phyloP scores from a whole-genome alignment of 192 early-diverging fungal species.

The Dimargaris cristalligena region DNA sequence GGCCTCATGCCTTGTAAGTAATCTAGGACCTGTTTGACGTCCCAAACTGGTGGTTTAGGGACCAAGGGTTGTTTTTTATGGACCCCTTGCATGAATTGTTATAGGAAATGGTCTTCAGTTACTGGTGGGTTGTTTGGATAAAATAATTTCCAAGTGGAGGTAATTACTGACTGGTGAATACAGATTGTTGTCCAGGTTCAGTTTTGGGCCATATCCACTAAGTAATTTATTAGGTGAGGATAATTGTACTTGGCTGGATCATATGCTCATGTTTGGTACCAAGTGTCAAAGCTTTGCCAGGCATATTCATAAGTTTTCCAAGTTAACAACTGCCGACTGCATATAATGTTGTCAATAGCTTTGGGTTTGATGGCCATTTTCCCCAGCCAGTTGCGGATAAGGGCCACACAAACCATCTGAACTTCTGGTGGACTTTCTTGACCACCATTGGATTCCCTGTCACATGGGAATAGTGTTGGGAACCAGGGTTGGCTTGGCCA shows the following conservation, averaged over 20 bases:
- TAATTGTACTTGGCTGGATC: too few species aligned
- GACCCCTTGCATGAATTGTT: neutral
- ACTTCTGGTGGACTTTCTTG: too few species aligned
- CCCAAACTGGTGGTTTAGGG: neutral
- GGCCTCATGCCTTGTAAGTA: neutral
- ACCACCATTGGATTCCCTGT: neutral
- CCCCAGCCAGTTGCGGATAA: neutral
- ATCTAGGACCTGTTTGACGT: neutral
- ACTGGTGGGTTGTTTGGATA: neutral
- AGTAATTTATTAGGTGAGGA: too few species aligned
- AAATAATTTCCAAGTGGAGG: neutral
- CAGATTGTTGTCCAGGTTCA: too few species aligned
- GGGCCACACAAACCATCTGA: neutral
- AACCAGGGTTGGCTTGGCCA: neutral
- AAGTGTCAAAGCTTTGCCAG: too few species aligned
- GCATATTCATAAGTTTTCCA: neutral
- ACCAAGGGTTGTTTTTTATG: neutral
- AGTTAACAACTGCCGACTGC: neutral
- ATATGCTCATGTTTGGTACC: too few species aligned
- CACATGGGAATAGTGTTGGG: neutral
- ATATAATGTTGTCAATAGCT: neutral
- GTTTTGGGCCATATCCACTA: too few species aligned
- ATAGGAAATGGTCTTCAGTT: neutral
- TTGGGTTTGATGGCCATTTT: neutral
- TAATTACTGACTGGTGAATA: neutral